Evolutionary conservation across 768 basidiomycete species (phyloP).

Genomic region (Lentinula sp.): DNA sequence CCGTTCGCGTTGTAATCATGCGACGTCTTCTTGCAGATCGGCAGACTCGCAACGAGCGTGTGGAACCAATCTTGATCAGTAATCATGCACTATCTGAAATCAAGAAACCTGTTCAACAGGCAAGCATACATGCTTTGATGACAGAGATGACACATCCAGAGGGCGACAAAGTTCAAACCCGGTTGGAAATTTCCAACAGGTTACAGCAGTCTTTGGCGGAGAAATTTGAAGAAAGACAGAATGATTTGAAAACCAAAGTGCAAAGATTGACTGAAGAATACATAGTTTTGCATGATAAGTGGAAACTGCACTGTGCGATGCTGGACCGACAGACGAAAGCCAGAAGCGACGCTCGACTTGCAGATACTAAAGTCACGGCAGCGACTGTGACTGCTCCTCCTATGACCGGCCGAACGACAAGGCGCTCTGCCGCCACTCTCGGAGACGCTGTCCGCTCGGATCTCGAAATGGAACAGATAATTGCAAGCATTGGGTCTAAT

Average conservation of each 20-base stretch:
- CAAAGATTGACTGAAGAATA: slow-evolving; percentile 61
- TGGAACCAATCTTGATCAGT: slow-evolving; percentile 40
- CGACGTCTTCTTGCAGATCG: slow-evolving; percentile 53
- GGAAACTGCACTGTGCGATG: slow-evolving; percentile 63
- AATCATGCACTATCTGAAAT: too few species aligned
- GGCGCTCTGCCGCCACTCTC: slow-evolving; percentile 62
- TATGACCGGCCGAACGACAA: slow-evolving; percentile 51
- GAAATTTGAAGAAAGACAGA: slow-evolving; percentile 49
- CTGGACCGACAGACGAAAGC: slow-evolving; percentile 55
- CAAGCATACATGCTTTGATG: slow-evolving; percentile 37
- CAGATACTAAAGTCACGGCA: slow-evolving; percentile 32
- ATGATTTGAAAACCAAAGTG: slow-evolving; percentile 46
- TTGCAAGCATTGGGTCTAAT: slow-evolving; percentile 88
- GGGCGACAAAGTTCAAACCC: slow-evolving; percentile 22
- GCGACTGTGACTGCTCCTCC: slow-evolving; percentile 13
- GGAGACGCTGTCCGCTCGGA: slow-evolving; percentile 93
- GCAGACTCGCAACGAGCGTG: slow-evolving; percentile 56
- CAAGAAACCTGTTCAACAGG: slow-evolving; percentile 20
- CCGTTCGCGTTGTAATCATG: slow-evolving; percentile 57
- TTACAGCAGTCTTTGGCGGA: slow-evolving; percentile 45
- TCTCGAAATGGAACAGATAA: slow-evolving; percentile 95
- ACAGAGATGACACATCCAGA: slow-evolving; percentile 32
- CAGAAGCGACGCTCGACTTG: slow-evolving; percentile 19
- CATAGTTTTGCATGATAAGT: slow-evolving; percentile 57
- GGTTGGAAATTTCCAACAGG: slow-evolving; percentile 22